Evolutionary conservation across 2,329 filamentous ascomycete species (phyloP), one percentile per base, ranked within the genome.

Genomic region (Coleophoma crateriformis): DNA sequence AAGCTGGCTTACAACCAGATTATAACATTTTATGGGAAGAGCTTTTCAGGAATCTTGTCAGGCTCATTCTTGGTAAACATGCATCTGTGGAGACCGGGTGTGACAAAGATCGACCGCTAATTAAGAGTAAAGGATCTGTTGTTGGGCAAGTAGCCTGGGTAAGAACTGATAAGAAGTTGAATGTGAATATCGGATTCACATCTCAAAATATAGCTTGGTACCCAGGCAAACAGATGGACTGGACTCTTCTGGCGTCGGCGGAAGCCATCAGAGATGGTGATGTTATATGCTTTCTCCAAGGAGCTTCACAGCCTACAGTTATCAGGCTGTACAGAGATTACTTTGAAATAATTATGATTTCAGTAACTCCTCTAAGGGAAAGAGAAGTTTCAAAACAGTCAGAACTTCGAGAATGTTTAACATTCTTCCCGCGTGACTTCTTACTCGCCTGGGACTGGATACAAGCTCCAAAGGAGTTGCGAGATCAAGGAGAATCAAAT

Each of bases 361-460:
- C 44, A 46, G 27, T 27, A 19, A 46, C 33, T 34, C 13, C 13
- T n/a, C 33, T 34, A 17, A 33, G 19, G 27, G n/a, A 46, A 12
- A 38, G 35, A 4, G 11, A 7, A 38, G 2, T 2, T 38, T 3
- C 7, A 3, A 17, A 7, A 12, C 2, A 12, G 17, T 17, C 6
- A 38, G 35, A 8, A 38, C 35, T 38, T 38, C 11, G 4, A 2
- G 7, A 38, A 7, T 13, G 3, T 10, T 2, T n/a, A 38, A 14
- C 19, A 38, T 7, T 3, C 35, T 38, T 38, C 11, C 35, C 35
- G 7, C 35, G 35, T 87, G 14, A 49, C 22, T 45, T 49, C 14
- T 19, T 49, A 39, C 40, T 49, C n/a, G 32, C 45, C 17, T 49
- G 47, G 47, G 47, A 45, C 33, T 49, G 40, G 47, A 38, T 2